These are phyloP conservation scores for Pythium dissimile DNA, from an alignment of 352 stramenopile genomes.

Conservation along the genomic window DNA sequence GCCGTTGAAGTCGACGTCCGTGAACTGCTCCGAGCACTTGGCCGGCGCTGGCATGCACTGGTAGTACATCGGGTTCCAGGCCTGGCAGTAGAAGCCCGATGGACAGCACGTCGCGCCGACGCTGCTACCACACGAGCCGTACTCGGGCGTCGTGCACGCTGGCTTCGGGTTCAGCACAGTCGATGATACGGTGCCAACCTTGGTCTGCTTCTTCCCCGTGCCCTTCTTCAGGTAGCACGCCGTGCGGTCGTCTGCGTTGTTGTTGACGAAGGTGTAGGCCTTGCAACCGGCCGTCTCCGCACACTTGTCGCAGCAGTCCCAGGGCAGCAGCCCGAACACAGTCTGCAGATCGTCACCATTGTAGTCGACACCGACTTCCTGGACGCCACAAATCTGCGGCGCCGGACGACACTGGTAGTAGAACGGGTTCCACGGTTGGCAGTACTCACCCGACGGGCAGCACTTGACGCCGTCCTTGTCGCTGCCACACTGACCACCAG, in stretches of 20 bases:
- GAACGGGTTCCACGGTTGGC: slow-evolving; percentile 54
- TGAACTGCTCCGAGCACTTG: slow-evolving; percentile 42
- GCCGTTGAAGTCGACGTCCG: slow-evolving; percentile 38
- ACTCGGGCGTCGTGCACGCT: slow-evolving; percentile 9
- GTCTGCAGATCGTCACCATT: slow-evolving; percentile 45
- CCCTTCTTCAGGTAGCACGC: slow-evolving; percentile 51
- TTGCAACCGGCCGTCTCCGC: slow-evolving; percentile 31
- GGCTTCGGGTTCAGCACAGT: slow-evolving; percentile 7
- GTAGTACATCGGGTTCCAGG: slow-evolving; percentile 24
- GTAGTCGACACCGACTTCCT: slow-evolving; percentile 46
- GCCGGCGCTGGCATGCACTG: slow-evolving; percentile 26
- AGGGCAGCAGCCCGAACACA: slow-evolving; percentile 35
- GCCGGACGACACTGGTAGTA: slow-evolving; percentile 58
- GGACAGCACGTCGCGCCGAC: slow-evolving; percentile 16
- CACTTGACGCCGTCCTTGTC: slow-evolving; percentile 23
- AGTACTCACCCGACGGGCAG: slow-evolving; percentile 44
- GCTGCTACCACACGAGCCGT: slow-evolving; percentile 10
- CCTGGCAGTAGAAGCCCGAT: slow-evolving; percentile 21
- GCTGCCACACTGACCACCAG: slow-evolving; percentile 18
- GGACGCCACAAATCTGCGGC: slow-evolving; percentile 27
- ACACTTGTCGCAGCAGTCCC: slow-evolving; percentile 44
- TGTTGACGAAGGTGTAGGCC: slow-evolving; percentile 59
- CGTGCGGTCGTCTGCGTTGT: slow-evolving; percentile 41
- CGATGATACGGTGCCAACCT: slow-evolving; percentile 1
- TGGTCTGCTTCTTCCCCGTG: background rate